Evolutionary conservation across 768 basidiomycete genomes (phyloP), one percentile per base, ranked within the genome.

Genomic region (Termitomyces sp.): DNA sequence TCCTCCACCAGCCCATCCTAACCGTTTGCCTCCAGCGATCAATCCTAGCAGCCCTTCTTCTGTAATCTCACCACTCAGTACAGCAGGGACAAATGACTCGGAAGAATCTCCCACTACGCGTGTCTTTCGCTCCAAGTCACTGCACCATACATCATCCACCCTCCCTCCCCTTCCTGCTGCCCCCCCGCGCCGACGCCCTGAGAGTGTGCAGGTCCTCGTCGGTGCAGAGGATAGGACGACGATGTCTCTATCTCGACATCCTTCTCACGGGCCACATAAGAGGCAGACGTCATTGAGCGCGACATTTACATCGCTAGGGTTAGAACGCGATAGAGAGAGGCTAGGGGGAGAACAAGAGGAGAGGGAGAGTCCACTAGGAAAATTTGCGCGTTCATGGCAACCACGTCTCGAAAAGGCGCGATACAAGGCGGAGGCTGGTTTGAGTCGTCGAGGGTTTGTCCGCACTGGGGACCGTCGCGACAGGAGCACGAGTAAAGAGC

Each of bases 351-450:
- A 42, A 17, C 48, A 54, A 68, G 62, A 40, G 64, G 61, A 49
- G 47, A 37, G 50, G 9, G 62, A 55, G 35, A 57, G 21, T 31
- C 47, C 58, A 21, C 28, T 53, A 46, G 50, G 42, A 30, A 61
- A 53, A 50, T 54, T 56, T 41, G 69, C 68, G 21, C 67, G 60
- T 12, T 64, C 79, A n/a, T 71, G 54, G 12, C 77, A 82, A 63
- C 85, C 84, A 0, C 77, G 71, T 44, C 65, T 87, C 26, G 85
- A 87, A 55, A 79, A 80, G 31, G 86, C 83, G 26, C 71, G 84
- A 58, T 88, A 81, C 68, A 88, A 88, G 68, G 86, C 85, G 0
- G 86, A 88, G 67, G 87, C 86, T 19, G 86, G 85, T 17, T 62
- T 89, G 33, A 82, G 76, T 58, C 72, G 72, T 62, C 73, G 85